phyloP scores from a whole-genome alignment of 345 rosid species.

The Luvunga scandens region DNA sequence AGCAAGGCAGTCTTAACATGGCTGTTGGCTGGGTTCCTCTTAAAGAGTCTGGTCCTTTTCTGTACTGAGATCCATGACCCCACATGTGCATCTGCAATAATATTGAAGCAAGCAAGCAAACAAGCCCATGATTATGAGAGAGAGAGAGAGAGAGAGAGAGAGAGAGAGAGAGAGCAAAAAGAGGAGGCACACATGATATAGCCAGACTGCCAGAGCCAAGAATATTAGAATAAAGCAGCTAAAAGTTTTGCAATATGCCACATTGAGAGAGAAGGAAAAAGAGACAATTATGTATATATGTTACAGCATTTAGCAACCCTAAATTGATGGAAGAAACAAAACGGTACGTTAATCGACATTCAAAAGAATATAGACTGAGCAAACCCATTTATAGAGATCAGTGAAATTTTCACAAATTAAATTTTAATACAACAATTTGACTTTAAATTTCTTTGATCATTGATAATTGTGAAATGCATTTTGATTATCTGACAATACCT shows the following conservation, averaged over 20 bases:
- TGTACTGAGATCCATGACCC: constrained; percentile 92
- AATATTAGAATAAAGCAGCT: no score
- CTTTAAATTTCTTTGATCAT: not conserved
- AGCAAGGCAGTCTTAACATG: constrained; percentile 76
- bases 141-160: not conserved
- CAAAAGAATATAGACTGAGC: not conserved
- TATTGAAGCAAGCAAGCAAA: not conserved
- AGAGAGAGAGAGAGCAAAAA: not conserved
- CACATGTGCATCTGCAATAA: constrained; percentile 78
- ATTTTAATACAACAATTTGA: not conserved
- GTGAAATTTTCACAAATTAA: not conserved
- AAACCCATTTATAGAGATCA: not conserved
- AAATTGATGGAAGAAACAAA: not conserved
- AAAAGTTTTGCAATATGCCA: not conserved
- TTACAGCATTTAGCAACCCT: not conserved
- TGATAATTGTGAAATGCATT: not conserved
- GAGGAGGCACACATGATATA: not conserved
- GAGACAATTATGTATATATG: not conserved
- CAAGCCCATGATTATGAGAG: not conserved
- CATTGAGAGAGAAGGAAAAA: not conserved
- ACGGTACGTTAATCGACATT: not conserved
- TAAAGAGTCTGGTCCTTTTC: constrained; percentile 78
- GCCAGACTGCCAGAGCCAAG: not conserved
- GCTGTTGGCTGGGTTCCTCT: constrained; percentile 75
- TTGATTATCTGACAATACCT: not conserved